phyloP scores from a whole-genome alignment of 208 protist species.

The Phytomonas francai region DNA sequence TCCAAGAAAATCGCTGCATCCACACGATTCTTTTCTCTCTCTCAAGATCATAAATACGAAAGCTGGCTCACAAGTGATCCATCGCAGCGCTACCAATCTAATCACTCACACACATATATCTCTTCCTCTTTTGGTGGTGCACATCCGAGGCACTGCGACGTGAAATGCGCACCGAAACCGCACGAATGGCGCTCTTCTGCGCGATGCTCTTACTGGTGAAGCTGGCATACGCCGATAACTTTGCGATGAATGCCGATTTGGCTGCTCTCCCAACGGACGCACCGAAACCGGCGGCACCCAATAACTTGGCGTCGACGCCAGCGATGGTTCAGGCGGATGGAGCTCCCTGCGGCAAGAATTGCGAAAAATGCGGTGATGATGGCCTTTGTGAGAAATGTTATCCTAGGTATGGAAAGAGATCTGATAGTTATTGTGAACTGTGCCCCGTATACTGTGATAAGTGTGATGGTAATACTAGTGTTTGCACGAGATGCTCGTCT shows the following conservation, averaged over 20 bases:
- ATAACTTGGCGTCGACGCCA: too few species aligned
- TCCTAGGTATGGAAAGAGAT: too few species aligned
- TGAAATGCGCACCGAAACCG: neutral
- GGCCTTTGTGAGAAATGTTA: too few species aligned
- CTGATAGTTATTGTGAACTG: too few species aligned
- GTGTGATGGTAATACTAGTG: too few species aligned
- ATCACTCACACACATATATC: neutral
- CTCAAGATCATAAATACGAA: neutral
- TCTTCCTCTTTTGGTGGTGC: neutral
- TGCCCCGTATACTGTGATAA: too few species aligned
- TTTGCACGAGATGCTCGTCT: too few species aligned
- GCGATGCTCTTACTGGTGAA: neutral
- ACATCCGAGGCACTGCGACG: neutral
- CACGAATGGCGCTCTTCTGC: neutral
- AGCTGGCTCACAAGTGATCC: neutral
- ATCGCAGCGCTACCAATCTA: neutral
- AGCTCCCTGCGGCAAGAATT: neutral
- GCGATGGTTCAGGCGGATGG: too few species aligned
- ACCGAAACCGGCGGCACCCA: too few species aligned
- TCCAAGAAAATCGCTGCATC: neutral
- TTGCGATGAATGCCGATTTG: neutral
- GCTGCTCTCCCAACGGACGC: neutral
- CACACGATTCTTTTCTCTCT: neutral
- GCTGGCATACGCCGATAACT: neutral
- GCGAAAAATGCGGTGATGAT: too few species aligned